phyloP scores from a whole-genome alignment of 352 stramenopile genomes.

The Elongisporangium anandrum region DNA sequence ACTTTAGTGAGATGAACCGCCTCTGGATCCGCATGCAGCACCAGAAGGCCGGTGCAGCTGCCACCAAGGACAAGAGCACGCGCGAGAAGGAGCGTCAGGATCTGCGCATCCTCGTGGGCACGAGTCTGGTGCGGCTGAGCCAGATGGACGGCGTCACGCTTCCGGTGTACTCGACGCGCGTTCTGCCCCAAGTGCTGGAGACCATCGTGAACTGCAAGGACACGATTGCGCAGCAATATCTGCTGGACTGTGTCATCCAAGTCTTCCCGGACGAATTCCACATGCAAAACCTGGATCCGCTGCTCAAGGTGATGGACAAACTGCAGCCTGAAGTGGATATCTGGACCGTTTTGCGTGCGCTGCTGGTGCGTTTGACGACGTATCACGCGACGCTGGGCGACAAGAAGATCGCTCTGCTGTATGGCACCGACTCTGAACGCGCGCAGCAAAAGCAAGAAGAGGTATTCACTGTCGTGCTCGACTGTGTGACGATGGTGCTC shows the following conservation, averaged over 20 bases:
- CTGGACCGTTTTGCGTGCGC: conserved; percentile 86
- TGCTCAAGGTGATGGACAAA: conserved; percentile 84
- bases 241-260: conserved; percentile 98
- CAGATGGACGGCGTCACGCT: conserved; percentile 94
- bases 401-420: not conserved
- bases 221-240: conserved; percentile 96
- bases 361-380: conserved; percentile 94
- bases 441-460: conserved; percentile 9
- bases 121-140: conserved; percentile 95
- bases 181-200: conserved; percentile 92
- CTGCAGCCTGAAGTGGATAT: conserved; percentile 91
- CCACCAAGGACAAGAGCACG: conserved; percentile 72
- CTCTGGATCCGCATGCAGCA: conserved; percentile 99
- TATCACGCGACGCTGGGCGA: conserved; percentile 56
- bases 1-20: conserved; percentile 97
- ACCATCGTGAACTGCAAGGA: conserved; percentile 95
- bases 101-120: conserved; percentile 95
- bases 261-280: conserved; percentile 98
- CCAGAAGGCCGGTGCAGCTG: conserved; percentile 48
- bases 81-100: conserved; percentile 90
- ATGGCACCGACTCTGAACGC: conserved; percentile 3
- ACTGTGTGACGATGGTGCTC: conserved; percentile 3
- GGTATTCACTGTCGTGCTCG: conserved; percentile 15
- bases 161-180: conserved; percentile 82
- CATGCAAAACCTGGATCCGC: conserved; percentile 90